These are phyloP conservation scores for Pestalotiopsis sp. DNA, from an alignment of 2,329 filamentous ascomycete genomes.

Conservation along the genomic window DNA sequence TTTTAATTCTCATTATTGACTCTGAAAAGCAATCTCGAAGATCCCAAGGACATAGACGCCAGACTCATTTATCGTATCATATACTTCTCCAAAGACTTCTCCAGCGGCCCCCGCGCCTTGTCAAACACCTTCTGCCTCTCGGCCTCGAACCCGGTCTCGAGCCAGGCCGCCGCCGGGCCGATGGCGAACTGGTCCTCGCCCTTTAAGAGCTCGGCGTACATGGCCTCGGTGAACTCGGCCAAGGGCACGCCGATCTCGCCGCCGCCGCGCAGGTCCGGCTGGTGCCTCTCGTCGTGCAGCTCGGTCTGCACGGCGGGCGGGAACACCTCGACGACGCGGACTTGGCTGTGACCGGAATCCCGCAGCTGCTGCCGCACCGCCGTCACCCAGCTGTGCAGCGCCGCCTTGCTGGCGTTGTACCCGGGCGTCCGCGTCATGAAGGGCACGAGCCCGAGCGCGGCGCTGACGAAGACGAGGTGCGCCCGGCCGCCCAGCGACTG, in stretches of 20 bases:
- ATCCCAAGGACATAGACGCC: too few relatives aligned
- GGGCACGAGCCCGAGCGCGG: constrained; percentile 39
- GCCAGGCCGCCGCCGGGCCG: constrained; percentile 21
- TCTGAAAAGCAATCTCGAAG: too few relatives aligned
- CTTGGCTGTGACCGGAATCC: constrained; percentile 28
- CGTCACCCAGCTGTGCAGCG: constrained; percentile 46
- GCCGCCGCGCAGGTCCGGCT: constrained; percentile 44
- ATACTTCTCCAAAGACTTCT: constrained; percentile 20
- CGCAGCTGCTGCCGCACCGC: constrained; percentile 47
- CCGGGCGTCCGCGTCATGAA: constrained; percentile 42
- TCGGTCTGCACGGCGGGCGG: constrained; percentile 45
- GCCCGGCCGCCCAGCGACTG: constrained; percentile 19
- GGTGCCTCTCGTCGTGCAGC: constrained; percentile 40
- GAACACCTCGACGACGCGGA: constrained; percentile 45
- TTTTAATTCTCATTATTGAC: too few relatives aligned
- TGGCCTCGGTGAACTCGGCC: constrained; percentile 41
- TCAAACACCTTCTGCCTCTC: constrained; percentile 28
- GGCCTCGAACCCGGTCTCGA: constrained; percentile 28
- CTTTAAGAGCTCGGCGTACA: constrained; percentile 37
- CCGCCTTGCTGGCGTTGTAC: constrained; percentile 53
- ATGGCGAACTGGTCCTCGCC: constrained; percentile 28
- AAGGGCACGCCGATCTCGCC: constrained; percentile 51
- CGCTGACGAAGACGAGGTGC: constrained; percentile 28
- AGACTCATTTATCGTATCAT: constrained; percentile 10
- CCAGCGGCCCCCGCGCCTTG: constrained; percentile 22